These are phyloP conservation scores for Phanerodontia chrysosporium DNA, from an alignment of 768 basidiomycete genomes.

Conservation along the genomic window DNA sequence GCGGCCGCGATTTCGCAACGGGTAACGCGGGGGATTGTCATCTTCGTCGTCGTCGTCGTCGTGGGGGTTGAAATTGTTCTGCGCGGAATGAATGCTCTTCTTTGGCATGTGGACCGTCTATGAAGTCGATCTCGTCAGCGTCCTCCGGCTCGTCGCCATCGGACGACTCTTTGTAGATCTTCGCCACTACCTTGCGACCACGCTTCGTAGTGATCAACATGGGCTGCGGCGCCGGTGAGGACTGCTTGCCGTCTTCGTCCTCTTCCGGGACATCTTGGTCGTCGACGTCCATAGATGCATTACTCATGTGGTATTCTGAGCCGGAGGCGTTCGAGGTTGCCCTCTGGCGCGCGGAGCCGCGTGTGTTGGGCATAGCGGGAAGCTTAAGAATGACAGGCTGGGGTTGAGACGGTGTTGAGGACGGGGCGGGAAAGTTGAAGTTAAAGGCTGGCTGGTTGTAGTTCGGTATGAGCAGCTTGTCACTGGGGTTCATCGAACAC, in stretches of 20 bases:
- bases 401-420: not conserved
- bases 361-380: constrained; percentile 22
- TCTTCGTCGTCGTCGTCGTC: constrained; percentile 9
- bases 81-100: no score
- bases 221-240: constrained; percentile 5
- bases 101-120: constrained; percentile 4
- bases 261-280: constrained; percentile 15
- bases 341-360: constrained; percentile 16
- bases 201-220: constrained; percentile 18
- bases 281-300: constrained; percentile 29
- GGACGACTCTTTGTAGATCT: constrained; percentile 27
- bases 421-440: not conserved
- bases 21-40: constrained; percentile 22
- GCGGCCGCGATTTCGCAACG: constrained; percentile 7
- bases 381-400: constrained; percentile 15
- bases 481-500: constrained; percentile 4
- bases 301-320: constrained; percentile 32
- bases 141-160: constrained; percentile 20
- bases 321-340: constrained; percentile 26
- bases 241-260: constrained; percentile 21
- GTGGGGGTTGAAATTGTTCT: constrained; percentile 7
- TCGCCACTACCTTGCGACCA: constrained; percentile 24
- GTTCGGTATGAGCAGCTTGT: constrained; percentile 2
- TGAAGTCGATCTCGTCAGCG: constrained; percentile 5
- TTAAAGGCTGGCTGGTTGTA: not conserved